Percentiles rank a stretch among this genome's conserved stretches.
Conservation (phyloP, 2,329 filamentous ascomycete species). For the Fusarium xylarioides region DNA sequence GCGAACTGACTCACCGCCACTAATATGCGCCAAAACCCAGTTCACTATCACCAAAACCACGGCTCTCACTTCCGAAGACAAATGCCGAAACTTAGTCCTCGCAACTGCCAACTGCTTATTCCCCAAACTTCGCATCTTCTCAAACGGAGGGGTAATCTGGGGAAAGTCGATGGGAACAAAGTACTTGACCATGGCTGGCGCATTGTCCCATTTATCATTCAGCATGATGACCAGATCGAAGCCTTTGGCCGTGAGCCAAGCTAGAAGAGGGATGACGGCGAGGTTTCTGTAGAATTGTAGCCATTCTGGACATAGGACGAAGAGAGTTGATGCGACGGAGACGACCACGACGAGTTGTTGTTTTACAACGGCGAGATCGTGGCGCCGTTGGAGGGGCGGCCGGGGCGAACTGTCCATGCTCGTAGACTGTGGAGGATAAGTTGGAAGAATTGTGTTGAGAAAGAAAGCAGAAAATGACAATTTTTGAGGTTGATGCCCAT, state of each 20-base stretch:
- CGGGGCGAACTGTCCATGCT: conserved; percentile 1
- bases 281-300: conserved; percentile 20
- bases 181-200: conserved; percentile 15
- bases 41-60: background rate
- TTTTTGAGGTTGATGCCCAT: background rate
- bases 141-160: conserved; percentile 1
- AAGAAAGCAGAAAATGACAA: rapidly evolving
- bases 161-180: conserved; percentile 13
- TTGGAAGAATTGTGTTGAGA: background rate
- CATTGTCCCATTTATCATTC: conserved; percentile 19
- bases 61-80: background rate
- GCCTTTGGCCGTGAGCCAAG: conserved; percentile 1
- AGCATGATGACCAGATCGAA: conserved; percentile 13
- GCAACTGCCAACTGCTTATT: background rate
- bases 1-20: background rate
- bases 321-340: background rate
- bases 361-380: conserved; percentile 10
- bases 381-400: background rate
- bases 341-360: conserved; percentile 18
- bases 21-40: background rate
- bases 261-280: conserved; percentile 6
- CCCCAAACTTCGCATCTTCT: background rate
- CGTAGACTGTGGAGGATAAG: no score
- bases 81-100: background rate
- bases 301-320: conserved; percentile 15